Percentiles rank a stretch among this genome's conserved stretches.
Conservation (phyloP, 164 flowering plant genomes). For the Berberis thunbergii region DNA sequence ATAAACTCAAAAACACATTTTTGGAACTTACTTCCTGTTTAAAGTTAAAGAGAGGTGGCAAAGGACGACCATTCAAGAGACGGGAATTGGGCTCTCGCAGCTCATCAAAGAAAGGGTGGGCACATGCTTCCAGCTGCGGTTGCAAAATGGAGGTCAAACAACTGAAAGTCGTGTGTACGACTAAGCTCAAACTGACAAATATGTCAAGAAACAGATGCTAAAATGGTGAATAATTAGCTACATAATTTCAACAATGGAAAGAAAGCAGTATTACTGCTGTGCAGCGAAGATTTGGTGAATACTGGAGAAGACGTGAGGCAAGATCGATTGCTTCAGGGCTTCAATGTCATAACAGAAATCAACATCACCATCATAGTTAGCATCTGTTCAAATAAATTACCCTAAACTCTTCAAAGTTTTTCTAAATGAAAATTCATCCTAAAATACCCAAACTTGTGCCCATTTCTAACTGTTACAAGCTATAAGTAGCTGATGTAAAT, state of each 20-base stretch:
- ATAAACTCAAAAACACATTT: too few relatives aligned
- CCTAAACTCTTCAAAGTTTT: too few relatives aligned
- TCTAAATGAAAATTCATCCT: too few relatives aligned
- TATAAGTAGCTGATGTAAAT: too few relatives aligned
- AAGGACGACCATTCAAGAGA: slow-evolving; percentile 79
- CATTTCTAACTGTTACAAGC: too few relatives aligned
- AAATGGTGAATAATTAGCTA: background rate
- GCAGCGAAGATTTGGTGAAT: slow-evolving; percentile 96
- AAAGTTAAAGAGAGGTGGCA: slow-evolving; percentile 85
- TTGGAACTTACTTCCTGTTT: slow-evolving; percentile 2
- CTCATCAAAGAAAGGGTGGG: slow-evolving; percentile 91
- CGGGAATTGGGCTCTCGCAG: slow-evolving; percentile 87
- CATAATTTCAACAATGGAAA: background rate
- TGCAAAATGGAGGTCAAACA: background rate
- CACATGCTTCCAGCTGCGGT: slow-evolving; percentile 87
- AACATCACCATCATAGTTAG: too few relatives aligned
- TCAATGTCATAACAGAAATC: slow-evolving; percentile 14
- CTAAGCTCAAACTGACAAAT: background rate
- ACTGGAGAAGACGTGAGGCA: slow-evolving; percentile 84
- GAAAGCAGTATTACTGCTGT: slow-evolving; percentile 47
- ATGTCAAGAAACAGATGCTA: background rate
- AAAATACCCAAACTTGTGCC: too few relatives aligned
- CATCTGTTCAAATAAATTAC: too few relatives aligned
- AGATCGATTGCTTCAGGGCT: slow-evolving; percentile 99
- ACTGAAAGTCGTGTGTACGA: background rate